These are phyloP conservation scores for Leccinum disarticulatum DNA, from an alignment of 768 basidiomycete genomes.

Conservation along the genomic window DNA sequence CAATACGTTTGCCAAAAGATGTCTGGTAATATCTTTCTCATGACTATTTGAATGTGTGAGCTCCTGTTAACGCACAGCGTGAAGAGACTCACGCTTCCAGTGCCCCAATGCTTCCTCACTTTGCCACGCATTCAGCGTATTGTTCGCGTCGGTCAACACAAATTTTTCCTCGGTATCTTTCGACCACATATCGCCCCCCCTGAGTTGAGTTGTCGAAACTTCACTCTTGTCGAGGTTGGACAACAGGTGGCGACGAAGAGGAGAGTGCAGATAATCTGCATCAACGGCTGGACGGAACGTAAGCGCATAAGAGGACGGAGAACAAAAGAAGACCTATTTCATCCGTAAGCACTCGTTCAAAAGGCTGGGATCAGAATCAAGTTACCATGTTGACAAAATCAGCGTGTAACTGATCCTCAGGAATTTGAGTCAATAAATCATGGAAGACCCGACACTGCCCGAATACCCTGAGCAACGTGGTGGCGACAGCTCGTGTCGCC, in stretches of 20 bases:
- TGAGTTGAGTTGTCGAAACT: constrained; percentile 45
- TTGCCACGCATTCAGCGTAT: constrained; percentile 67
- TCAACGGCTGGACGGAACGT: constrained; percentile 55
- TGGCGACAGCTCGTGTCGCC: constrained; percentile 62
- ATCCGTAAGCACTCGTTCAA: constrained; percentile 7
- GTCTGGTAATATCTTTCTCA: constrained; percentile 75
- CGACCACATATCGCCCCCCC: constrained; percentile 20
- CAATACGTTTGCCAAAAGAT: constrained; percentile 79
- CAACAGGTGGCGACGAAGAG: constrained; percentile 63
- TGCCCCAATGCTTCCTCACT: constrained; percentile 62
- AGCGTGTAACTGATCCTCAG: constrained; percentile 46
- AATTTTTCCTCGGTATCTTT: constrained; percentile 41
- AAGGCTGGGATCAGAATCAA: constrained; percentile 17
- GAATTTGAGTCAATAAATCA: constrained; percentile 52
- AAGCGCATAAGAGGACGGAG: constrained; percentile 49
- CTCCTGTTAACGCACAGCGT: not conserved
- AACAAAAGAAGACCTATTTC: constrained; percentile 80
- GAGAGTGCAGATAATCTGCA: constrained; percentile 69
- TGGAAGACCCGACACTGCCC: constrained; percentile 81
- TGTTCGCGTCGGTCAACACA: constrained; percentile 61
- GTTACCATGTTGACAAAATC: constrained; percentile 74
- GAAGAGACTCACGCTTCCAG: constrained; percentile 62
- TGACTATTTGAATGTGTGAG: constrained; percentile 47
- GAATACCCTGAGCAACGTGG: constrained; percentile 73
- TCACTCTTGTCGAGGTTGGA: constrained; percentile 52